phyloP scores from a whole-genome alignment of 768 basidiomycete species.

The Auriscalpium vulgare region DNA sequence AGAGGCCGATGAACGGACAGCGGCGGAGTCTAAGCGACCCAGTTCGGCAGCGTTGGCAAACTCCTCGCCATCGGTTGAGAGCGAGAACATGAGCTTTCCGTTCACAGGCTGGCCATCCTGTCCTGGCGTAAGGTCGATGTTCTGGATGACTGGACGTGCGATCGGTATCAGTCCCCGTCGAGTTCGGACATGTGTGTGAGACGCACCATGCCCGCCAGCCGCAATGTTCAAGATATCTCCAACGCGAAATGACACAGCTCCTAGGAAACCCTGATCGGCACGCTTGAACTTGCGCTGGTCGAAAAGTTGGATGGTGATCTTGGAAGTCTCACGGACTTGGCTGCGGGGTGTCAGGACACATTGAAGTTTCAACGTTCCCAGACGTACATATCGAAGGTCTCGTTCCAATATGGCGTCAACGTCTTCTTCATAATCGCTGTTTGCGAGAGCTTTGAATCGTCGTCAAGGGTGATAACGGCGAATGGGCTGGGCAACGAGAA shows the following conservation, averaged over 20 bases:
- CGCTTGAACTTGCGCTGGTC: conserved; percentile 86
- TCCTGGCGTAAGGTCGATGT: conserved; percentile 67
- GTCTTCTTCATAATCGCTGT: conserved; percentile 65
- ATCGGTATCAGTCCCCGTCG: conserved; percentile 14
- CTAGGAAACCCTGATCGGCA: conserved; percentile 68
- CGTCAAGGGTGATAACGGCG: conserved; percentile 81
- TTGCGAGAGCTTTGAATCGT: conserved; percentile 67
- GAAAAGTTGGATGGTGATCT: conserved; percentile 79
- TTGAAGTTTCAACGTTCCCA: not conserved
- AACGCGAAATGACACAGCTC: conserved; percentile 38
- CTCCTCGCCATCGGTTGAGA: conserved; percentile 25
- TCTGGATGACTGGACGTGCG: conserved; percentile 49
- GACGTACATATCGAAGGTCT: conserved; percentile 77
- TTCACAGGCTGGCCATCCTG: conserved; percentile 70
- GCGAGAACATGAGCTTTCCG: conserved; percentile 69
- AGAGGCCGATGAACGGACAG: conserved; percentile 4
- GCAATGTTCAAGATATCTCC: conserved; percentile 32
- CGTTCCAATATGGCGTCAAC: conserved; percentile 73
- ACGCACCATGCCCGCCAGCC: conserved; percentile 21
- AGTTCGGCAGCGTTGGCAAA: conserved; percentile 8
- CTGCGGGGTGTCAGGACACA: conserved; percentile 28
- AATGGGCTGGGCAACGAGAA: conserved; percentile 84
- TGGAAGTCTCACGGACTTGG: conserved; percentile 63
- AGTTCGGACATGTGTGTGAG: not conserved
- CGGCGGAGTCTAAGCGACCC: conserved; percentile 15